Evolutionary conservation across 495 filamentous ascomycete genomes (phyloP), one percentile per base, ranked within the genome.

Genomic region (Daldinia decipiens): DNA sequence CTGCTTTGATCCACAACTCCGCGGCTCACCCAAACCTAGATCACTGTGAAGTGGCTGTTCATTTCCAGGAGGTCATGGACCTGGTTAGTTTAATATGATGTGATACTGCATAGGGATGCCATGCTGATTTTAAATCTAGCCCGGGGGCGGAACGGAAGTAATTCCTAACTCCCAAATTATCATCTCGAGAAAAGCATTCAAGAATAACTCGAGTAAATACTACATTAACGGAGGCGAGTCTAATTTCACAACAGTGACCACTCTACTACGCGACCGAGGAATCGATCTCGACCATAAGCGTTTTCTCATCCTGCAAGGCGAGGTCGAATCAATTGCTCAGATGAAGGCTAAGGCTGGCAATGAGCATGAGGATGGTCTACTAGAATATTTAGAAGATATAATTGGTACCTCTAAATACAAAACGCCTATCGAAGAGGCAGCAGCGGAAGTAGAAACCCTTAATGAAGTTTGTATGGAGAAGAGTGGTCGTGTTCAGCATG

Each of bases 391-490:
- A 1, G 95, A 99, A 76, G 95, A 99, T 77, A 98, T 99, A 72
- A 98, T 99, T 67, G 95, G 95, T 59, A 99, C 95, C 0, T 97
- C 94, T 13, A 97, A 96, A 75, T 99, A 98, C 81, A 99, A 99
- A 80, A 87, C 91, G 4, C 94, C 95, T 0, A 99, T 99, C 73
- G 94, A 98, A 74, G 96, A 98, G 81, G 88, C 93, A 3, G 95
- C 93, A 0, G 79, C 90, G 5, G 91, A 98, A 78, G 91, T 95
- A 3, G 95, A 99, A 75, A 89, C 89, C 4, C 85, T 98, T 45
- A 98, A 99, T 74, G 95, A 98, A 70, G 88, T 97, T 9, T 99
- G 95, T 76, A 83, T 91, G 56, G 95, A 98, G 77, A 99, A 98
- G 84, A 95, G 90, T 71, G 89, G 88, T 51, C 91, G 96, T 52